These are phyloP conservation scores for Phaeotremella fagi DNA, from an alignment of 768 basidiomycete genomes.

Conservation along the genomic window DNA sequence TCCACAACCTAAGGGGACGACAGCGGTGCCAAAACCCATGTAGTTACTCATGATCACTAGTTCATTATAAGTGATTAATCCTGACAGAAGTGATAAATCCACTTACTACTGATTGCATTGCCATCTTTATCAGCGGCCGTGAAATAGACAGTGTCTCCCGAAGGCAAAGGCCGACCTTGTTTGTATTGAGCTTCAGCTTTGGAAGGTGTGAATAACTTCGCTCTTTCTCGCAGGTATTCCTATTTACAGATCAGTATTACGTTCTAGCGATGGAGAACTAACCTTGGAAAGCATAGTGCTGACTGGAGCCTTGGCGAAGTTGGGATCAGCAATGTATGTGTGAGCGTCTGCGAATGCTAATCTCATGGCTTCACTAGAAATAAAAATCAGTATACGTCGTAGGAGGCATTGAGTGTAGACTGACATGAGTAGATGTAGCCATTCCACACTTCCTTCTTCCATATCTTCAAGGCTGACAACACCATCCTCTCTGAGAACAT, in stretches of 20 bases:
- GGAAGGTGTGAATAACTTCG: slow-evolving; percentile 65
- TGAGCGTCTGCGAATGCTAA: slow-evolving; percentile 62
- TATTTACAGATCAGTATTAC: slow-evolving; percentile 39
- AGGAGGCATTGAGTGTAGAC: background rate
- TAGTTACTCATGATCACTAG: slow-evolving; percentile 69
- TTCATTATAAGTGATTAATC: background rate
- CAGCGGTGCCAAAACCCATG: slow-evolving; percentile 78
- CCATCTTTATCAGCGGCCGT: slow-evolving; percentile 56
- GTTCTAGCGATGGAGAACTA: background rate
- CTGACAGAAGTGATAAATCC: background rate
- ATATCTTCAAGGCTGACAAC: slow-evolving; percentile 63
- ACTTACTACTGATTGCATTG: slow-evolving; percentile 37
- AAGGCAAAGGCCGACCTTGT: slow-evolving; percentile 75
- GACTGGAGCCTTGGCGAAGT: slow-evolving; percentile 66
- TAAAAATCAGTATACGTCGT: background rate
- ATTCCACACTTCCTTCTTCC: slow-evolving; percentile 82
- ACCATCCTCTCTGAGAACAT: slow-evolving; percentile 69
- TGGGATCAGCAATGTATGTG: slow-evolving; percentile 75
- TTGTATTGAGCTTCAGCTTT: slow-evolving; percentile 62
- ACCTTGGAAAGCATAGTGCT: slow-evolving; percentile 76
- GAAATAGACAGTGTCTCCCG: slow-evolving; percentile 89
- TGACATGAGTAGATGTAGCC: slow-evolving; percentile 63
- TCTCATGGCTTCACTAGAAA: slow-evolving; percentile 29
- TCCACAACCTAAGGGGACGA: slow-evolving; percentile 82
- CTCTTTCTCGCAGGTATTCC: slow-evolving; percentile 74